Evolutionary conservation across 2,329 filamentous ascomycete genomes (phyloP), one percentile per base, ranked within the genome.

Genomic region (Ilyonectria sp.): DNA sequence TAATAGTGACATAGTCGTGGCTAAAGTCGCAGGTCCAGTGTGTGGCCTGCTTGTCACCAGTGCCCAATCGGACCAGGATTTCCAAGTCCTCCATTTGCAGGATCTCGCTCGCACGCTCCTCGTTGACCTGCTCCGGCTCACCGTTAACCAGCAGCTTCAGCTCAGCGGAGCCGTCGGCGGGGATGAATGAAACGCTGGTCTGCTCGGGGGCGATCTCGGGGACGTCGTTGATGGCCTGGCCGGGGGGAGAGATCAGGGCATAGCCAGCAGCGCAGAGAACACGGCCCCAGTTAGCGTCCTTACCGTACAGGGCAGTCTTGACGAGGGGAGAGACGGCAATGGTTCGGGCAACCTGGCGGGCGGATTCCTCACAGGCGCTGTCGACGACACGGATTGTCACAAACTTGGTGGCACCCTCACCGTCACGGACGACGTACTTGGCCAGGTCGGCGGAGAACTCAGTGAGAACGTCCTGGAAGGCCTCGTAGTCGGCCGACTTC

Each of bases 201-300:
- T 88, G 88, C 70, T 91, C 88, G 1, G 92, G 92, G 0, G 88
- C 82, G 59, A 96, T 88, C 52, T 90, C 89, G 1, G 86, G 84
- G 1, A 92, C 89, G 1, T 91, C 89, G 65, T 86, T 88, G 44
- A 84, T 79, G n/a, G 85, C 82, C 74, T 85, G 80, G 2, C 87
- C 88, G 0, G 88, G 89, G 71, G 89, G 87, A 2, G 86, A 88
- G 69, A 91, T 86, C 53, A 90, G 82, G 15, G 90, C 86, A 79
- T 98, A 98, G 3, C 96, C 96, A 5, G 95, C 94, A 1, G 96
- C 95, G 80, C 96, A 98, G 31, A 98, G 87, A 69, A 99, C 97
- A 61, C 96, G 94, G 37, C 96, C 96, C 96, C 96, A 99, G 85
- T 99, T 99, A 19, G 96, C 96, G 79, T 99, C 96, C 80, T 94